Base-by-base conservation (phyloP, 352 stramenopile genomes). In the Phytophthora fragariae region DNA sequence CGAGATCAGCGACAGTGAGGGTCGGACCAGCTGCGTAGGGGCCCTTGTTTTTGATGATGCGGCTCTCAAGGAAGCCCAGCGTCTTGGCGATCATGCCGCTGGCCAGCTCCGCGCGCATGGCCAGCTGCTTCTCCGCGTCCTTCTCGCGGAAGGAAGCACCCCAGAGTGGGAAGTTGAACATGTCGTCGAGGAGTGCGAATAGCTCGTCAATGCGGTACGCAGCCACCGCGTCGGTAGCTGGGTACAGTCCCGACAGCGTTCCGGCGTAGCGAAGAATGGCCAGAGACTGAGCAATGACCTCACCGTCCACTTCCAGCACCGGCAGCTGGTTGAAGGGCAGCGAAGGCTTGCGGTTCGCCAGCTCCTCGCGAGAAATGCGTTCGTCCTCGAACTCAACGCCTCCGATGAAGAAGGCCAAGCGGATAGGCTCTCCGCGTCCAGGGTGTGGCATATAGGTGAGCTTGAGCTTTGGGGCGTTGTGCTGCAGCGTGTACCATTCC, bases 251-350 rank as follows among this genome's bases (percentile, higher is more conserved):
- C 14, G 70, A 77, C 12, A 91, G 73, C 1, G 82, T 89, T 3
- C 90, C 88, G 17, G 80, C 84, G 50, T 92, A 94, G 21, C 88
- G 82, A 37, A 94, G 70, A 47, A 95, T 83, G 1, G 82, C 77
- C 35, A 81, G 61, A n/a, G 82, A 84, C 72, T 93, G 86, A 15
- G 81, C 63, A 39, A 90, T 75, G 6, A 83, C 56, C 3, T 86
- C 68, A 8, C 73, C 82, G 41, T 87, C 72, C 17, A 89, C 75
- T 65, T 81, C 72, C n/a, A 89, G 68, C 57, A 85, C 78, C 0
- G 80, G 82, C 17, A 89, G n/a, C 57, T 82, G 81, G n/a, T 77
- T 68, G 46, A 86, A 85, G 15, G 83, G 81, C 31, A 88, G 60
- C 56, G 70, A 73, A 1, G 69, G 66, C 60, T 90, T 91, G 54